phyloP scores from a whole-genome alignment of 2,329 filamentous ascomycete species.

The Cercospora citrullina region DNA sequence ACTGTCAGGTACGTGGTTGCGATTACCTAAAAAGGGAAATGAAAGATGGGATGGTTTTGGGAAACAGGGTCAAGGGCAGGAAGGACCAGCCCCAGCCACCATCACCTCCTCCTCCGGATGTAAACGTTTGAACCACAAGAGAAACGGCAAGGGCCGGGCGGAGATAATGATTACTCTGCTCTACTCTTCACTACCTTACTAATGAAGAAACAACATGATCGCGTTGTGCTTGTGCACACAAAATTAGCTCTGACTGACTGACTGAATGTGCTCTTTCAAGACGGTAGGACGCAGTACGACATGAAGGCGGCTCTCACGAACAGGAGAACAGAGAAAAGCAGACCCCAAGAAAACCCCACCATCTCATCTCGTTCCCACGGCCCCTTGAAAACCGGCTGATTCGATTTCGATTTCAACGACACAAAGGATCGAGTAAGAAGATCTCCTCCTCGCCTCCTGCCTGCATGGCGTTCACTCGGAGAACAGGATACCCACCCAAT shows the following conservation, averaged over 20 bases:
- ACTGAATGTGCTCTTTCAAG: background rate
- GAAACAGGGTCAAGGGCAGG: background rate
- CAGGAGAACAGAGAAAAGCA: too few species aligned
- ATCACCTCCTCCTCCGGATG: too few species aligned
- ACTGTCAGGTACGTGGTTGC: background rate
- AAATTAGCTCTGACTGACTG: background rate
- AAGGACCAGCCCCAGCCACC: background rate
- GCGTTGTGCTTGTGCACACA: background rate
- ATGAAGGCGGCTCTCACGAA: background rate
- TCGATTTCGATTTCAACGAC: background rate
- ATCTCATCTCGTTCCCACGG: too few species aligned
- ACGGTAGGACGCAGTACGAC: background rate
- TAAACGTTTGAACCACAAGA: too few species aligned
- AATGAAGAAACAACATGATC: background rate
- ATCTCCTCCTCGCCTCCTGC: background rate
- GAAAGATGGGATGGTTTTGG: background rate
- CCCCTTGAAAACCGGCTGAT: too few species aligned
- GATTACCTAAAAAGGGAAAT: background rate
- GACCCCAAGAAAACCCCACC: too few species aligned
- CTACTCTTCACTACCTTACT: background rate
- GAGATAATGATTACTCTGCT: background rate
- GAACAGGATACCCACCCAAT: background rate
- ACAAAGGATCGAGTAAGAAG: background rate
- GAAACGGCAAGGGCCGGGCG: background rate
- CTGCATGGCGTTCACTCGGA: background rate